Base-by-base conservation (phyloP, 1,139 yeast species). In the Hyphopichia buzzinii region DNA sequence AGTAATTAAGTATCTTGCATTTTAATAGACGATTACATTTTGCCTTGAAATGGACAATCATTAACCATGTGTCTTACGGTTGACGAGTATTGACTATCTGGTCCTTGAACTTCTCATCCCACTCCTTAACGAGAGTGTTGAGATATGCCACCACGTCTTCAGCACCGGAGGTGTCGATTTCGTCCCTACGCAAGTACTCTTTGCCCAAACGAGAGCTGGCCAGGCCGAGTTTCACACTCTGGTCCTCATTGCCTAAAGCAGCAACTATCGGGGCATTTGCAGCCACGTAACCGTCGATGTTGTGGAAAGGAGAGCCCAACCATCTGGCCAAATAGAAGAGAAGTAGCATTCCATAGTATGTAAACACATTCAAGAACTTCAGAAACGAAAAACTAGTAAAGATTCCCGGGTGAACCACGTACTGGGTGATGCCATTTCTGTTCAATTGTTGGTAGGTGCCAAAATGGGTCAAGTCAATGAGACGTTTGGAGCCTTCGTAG, bases 361-460 rank as follows among this genome's bases (percentile, higher is more conserved):
- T 81, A 57, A 89, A 69, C 7, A 84, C 60, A 54, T 88, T 88
- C 56, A 94, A 72, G 46, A 76, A 84, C 42, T 85, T 78, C 54
- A 77, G 81, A 50, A 86, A 87, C 2, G 95, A 84, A 44, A 83
- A 83, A 40, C 95, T 84, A 21, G 84, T 82, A 59, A 94, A 89
- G 25, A 94, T 87, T 12, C 99, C 99, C 0, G 99, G 99, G 44
- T 92, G 97, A 7, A 86, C 81, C 31, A 92, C 66, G 60, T 84
- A 87, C 52, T 85, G 90, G 30, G 67, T 67, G 34, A 92, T 77
- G 38, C 71, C 50, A 11, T 72, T 49, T 22, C 62, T 49, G 28
- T 59, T 52, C 49, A 86, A 61, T 15, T 63, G 49, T 41, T 75
- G 56, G 54, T 76, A 84, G 1, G 88, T 77, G 4, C 87, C 90